Conservation (phyloP, 192 early-diverging fungal genomes). For the Coemansia aciculifera region DNA sequence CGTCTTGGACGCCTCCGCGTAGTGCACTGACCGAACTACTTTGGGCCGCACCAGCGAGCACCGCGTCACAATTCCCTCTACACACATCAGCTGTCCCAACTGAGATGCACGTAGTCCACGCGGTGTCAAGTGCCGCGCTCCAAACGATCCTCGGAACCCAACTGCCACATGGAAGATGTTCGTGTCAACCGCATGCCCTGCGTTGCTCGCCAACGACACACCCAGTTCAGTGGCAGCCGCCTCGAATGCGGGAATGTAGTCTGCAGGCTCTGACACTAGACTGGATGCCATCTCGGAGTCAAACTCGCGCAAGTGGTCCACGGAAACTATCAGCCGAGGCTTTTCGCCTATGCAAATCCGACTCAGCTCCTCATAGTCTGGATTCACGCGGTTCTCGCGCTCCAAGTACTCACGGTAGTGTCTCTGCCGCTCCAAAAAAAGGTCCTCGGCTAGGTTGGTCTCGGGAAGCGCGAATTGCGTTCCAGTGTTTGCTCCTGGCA, state of each 20-base stretch:
- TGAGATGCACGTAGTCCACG: conserved; percentile 77
- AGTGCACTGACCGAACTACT: conserved; percentile 88
- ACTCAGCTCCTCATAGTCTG: conserved; percentile 39
- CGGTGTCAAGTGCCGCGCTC: conserved; percentile 83
- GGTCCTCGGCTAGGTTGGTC: conserved; percentile 46
- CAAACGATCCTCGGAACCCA: conserved; percentile 91
- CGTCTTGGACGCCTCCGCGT: conserved; percentile 77
- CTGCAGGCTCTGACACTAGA: conserved; percentile 71
- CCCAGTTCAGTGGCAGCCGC: conserved; percentile 40
- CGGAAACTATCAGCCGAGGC: conserved; percentile 77
- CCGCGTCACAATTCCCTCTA: conserved; percentile 97
- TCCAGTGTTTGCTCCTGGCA: conserved; percentile 13
- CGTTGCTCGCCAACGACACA: background rate
- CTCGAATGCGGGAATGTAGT: conserved; percentile 85
- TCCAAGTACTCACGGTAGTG: conserved; percentile 52
- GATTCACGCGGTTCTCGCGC: conserved; percentile 54
- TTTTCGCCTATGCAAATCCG: conserved; percentile 16
- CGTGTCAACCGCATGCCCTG: conserved; percentile 19
- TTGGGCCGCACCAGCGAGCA: conserved; percentile 98
- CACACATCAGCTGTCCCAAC: conserved; percentile 84
- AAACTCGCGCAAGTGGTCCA: conserved; percentile 86
- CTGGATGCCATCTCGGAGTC: conserved; percentile 70
- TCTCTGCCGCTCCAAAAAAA: conserved; percentile 47
- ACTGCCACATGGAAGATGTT: conserved; percentile 57
- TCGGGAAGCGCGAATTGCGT: conserved; percentile 37